Evolutionary conservation across 2,329 filamentous ascomycete species (phyloP), one percentile per base, ranked within the genome.

Genomic region (Cyphellophora attinorum): DNA sequence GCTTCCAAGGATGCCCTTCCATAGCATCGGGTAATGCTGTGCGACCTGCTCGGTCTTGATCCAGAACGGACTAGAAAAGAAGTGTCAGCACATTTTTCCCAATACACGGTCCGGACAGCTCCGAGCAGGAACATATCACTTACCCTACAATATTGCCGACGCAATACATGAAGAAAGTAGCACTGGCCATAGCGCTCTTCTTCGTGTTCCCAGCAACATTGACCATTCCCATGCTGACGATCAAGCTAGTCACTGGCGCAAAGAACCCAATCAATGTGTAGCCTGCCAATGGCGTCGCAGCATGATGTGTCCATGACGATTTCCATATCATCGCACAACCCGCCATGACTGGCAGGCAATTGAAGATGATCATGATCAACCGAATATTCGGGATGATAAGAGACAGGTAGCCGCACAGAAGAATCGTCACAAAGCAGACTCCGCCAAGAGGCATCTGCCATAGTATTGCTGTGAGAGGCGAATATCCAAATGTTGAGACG

Each of bases 171-270:
- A 83, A 78, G 42, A 85, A 86, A 1, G 83, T 79, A 0, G 76
- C 76, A 0, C 77, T 76, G 0, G 81, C 78, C 67, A 81, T 84
- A 48, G 81, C 77, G 43, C 76, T 81, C 64, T 85, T 85, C 61
- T 86, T 86, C 0, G 81, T 85, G 15, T 81, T 72, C 0, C 82
- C 81, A 0, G 81, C 80, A 0, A 85, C 79, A 44, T 86, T 86
- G 8, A 73, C 72, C 65, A 73, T 73, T 0, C 69, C 71, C 3
- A 75, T 50, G 0, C 64, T 65, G 27, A 76, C 72, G 3, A 70
- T 67, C n/a, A 74, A 60, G 28, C 73, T 78, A 1, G 82, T 80
- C 0, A 82, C 79, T 0, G 73, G 76, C 1, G 79, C 80, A 44
- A 85, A 85, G 44, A 79, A 81, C 0, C 81, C 81, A 2, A 79